These are phyloP conservation scores for Auriculariales sp. DNA, from an alignment of 768 basidiomycete genomes.

Conservation along the genomic window DNA sequence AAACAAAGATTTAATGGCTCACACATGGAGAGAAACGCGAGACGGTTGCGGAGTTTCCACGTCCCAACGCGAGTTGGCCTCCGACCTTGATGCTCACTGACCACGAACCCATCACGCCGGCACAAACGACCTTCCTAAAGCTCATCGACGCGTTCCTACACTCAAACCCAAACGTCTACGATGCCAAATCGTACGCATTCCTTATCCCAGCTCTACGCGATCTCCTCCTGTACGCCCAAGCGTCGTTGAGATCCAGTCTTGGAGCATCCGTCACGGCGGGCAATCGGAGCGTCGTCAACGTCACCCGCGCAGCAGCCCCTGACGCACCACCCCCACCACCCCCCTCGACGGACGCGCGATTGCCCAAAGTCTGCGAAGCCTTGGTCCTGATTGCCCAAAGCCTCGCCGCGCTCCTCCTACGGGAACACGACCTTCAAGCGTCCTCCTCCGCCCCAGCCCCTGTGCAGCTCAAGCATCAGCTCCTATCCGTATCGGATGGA, in stretches of 20 bases:
- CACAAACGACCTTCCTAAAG: conserved; percentile 80
- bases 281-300: neutral
- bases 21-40: too few relatives aligned
- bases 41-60: too few relatives aligned
- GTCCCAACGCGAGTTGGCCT: too few relatives aligned
- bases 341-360: conserved; percentile 41
- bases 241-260: neutral
- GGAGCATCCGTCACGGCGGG: neutral
- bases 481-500: conserved; percentile 24
- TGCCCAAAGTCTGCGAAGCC: conserved; percentile 63
- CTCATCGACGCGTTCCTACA: conserved; percentile 76
- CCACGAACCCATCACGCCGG: conserved; percentile 64
- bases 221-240: conserved; percentile 43
- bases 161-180: conserved; percentile 2
- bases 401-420: conserved; percentile 47
- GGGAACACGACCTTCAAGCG: conserved; percentile 34
- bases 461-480: conserved; percentile 26
- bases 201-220: conserved; percentile 45
- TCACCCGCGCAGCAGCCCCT: neutral
- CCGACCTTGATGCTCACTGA: too few relatives aligned
- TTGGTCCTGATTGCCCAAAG: conserved; percentile 68
- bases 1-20: too few relatives aligned
- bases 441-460: too few relatives aligned
- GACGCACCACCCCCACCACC: conserved; percentile 5
- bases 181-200: conserved; percentile 22